Evolutionary conservation across 495 filamentous ascomycete genomes (phyloP).

Genomic region (Xylaria scruposa): DNA sequence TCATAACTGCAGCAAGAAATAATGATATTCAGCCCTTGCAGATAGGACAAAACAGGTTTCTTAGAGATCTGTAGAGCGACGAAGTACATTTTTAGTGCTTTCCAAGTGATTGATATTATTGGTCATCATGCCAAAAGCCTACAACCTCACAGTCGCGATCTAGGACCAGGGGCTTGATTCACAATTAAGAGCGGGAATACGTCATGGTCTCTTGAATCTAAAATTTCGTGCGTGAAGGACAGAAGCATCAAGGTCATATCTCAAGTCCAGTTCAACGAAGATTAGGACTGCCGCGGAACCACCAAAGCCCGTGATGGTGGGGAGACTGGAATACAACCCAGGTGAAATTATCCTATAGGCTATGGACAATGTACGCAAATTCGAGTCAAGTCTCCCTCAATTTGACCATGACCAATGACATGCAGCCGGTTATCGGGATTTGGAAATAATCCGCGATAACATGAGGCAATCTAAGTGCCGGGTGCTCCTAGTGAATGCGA

Average conservation of each 20-base stretch:
- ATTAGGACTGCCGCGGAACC: background rate
- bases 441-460: background rate
- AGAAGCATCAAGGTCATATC: background rate
- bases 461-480: constrained; percentile 1
- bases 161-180: too few species aligned
- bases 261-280: background rate
- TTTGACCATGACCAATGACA: constrained; percentile 5
- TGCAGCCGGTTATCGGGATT: constrained; percentile 12
- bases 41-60: too few species aligned
- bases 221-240: background rate
- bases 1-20: too few species aligned
- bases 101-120: too few species aligned
- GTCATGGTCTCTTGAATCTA: background rate
- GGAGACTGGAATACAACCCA: background rate
- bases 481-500: background rate
- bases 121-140: too few species aligned
- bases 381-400: background rate
- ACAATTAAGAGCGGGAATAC: too few species aligned
- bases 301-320: background rate
- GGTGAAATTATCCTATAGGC: constrained; percentile 18
- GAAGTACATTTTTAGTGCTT: too few species aligned
- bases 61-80: too few species aligned
- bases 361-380: background rate
- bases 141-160: too few species aligned
- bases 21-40: too few species aligned